Conservation (phyloP, 169 alveolate genomes). For the Perkinsus chesapeaki region DNA sequence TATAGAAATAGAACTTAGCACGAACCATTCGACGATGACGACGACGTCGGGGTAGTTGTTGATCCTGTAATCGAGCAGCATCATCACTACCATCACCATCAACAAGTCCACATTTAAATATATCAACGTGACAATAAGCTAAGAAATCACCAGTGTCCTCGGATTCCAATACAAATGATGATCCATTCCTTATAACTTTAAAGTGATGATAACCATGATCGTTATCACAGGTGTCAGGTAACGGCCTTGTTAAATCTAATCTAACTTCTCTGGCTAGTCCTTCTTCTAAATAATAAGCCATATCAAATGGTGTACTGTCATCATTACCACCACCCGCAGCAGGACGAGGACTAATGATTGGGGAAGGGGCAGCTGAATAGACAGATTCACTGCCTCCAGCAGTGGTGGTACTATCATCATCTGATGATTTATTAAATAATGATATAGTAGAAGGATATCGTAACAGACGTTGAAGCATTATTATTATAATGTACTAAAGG, state of each 20-base stretch:
- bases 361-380: background rate
- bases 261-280: background rate
- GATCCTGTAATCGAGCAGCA: too few species aligned
- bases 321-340: too few species aligned
- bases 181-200: background rate
- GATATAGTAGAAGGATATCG: background rate
- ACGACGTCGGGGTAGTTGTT: too few species aligned
- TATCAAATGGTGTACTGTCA: background rate
- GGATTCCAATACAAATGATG: background rate
- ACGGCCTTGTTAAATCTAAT: background rate
- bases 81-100: background rate
- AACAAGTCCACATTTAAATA: too few species aligned
- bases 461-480: background rate
- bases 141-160: background rate
- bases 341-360: background rate
- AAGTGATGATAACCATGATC: background rate
- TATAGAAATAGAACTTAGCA: background rate
- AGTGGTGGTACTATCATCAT: background rate
- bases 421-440: background rate
- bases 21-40: too few species aligned
- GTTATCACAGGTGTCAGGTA: background rate
- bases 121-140: background rate
- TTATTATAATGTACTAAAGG: background rate
- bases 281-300: background rate
- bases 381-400: background rate